Percentiles rank a stretch among this genome's conserved stretches.
These are phyloP conservation scores for Crotalaria pallida DNA, from an alignment of 306 rosid genomes.

Conservation along the genomic window DNA sequence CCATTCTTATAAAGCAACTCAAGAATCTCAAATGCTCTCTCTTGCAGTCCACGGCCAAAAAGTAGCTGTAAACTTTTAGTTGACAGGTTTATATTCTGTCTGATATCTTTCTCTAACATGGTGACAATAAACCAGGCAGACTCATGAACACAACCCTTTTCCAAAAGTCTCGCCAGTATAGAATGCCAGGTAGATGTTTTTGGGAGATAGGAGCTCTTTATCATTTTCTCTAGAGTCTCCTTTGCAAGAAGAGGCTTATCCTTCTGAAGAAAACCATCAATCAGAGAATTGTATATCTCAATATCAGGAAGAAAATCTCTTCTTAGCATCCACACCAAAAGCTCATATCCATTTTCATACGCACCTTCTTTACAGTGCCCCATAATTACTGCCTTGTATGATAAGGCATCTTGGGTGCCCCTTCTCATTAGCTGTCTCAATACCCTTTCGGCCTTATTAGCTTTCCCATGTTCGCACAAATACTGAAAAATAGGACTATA, in stretches of 20 bases:
- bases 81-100: slow-evolving; percentile 67
- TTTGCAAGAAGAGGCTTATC: slow-evolving; percentile 69
- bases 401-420: slow-evolving; percentile 77
- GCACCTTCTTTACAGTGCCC: slow-evolving; percentile 80
- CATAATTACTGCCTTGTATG: slow-evolving; percentile 65
- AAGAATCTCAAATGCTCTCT: slow-evolving; percentile 53
- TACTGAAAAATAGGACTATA: slow-evolving; percentile 61
- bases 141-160: slow-evolving; percentile 47
- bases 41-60: slow-evolving; percentile 44
- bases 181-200: slow-evolving; percentile 60
- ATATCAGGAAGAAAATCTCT: slow-evolving; percentile 64
- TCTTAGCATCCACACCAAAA: slow-evolving; percentile 70
- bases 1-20: slow-evolving; percentile 61
- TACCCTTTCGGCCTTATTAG: slow-evolving; percentile 64
- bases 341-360: slow-evolving; percentile 53
- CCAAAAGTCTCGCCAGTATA: slow-evolving; percentile 56
- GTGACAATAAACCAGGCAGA: slow-evolving; percentile 46
- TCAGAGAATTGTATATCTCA: slow-evolving; percentile 51
- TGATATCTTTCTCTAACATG: slow-evolving; percentile 65
- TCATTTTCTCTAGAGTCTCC: slow-evolving; percentile 69
- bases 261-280: slow-evolving; percentile 60
- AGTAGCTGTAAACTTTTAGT: slow-evolving; percentile 56
- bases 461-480: slow-evolving; percentile 63
- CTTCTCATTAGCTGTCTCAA: slow-evolving; percentile 80
- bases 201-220: slow-evolving; percentile 68